Evolutionary conservation across 2,329 filamentous ascomycete species (phyloP).

Genomic region (Thielaviopsis musarum): DNA sequence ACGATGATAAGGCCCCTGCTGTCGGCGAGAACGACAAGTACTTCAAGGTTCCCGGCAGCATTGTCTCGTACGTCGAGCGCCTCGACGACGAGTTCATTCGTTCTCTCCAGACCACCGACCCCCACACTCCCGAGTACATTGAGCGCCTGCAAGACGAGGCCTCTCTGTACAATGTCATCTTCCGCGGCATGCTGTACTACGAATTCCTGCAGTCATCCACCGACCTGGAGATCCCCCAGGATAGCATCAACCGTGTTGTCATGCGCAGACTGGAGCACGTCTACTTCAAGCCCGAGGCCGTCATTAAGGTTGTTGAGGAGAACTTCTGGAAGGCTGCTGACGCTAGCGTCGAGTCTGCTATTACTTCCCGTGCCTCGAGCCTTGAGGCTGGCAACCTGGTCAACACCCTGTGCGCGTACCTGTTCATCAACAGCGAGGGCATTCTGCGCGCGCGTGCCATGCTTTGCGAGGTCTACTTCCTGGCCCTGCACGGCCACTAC

Average conservation of each 20-base stretch:
- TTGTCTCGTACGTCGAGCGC: conserved; percentile 87
- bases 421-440: conserved; percentile 86
- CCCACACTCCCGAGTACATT: conserved; percentile 96
- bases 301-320: conserved; percentile 85
- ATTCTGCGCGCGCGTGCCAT: conserved; percentile 93
- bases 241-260: conserved; percentile 78
- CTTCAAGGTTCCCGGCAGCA: conserved; percentile 82
- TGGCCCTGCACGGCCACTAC: conserved; percentile 93
- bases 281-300: conserved; percentile 96
- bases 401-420: conserved; percentile 79
- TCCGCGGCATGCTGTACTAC: conserved; percentile 75
- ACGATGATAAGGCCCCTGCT: conserved; percentile 82
- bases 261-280: conserved; percentile 92
- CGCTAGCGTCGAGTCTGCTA: conserved; percentile 51
- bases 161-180: conserved; percentile 78
- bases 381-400: conserved; percentile 61
- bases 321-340: conserved; percentile 79
- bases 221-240: conserved; percentile 59
- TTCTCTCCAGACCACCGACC: conserved; percentile 94
- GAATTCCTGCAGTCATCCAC: conserved; percentile 59
- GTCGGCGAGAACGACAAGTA: conserved; percentile 58
- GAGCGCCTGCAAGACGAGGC: conserved; percentile 86
- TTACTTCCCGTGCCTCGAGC: conserved; percentile 56
- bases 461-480: conserved; percentile 97
- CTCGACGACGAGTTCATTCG: conserved; percentile 94